A percentile compares a stretch with the other conserved stretches of the same genome.
Evolutionary conservation across 148 eudicot species (phyloP).

Genomic region (Mesembryanthemum crystallinum): DNA sequence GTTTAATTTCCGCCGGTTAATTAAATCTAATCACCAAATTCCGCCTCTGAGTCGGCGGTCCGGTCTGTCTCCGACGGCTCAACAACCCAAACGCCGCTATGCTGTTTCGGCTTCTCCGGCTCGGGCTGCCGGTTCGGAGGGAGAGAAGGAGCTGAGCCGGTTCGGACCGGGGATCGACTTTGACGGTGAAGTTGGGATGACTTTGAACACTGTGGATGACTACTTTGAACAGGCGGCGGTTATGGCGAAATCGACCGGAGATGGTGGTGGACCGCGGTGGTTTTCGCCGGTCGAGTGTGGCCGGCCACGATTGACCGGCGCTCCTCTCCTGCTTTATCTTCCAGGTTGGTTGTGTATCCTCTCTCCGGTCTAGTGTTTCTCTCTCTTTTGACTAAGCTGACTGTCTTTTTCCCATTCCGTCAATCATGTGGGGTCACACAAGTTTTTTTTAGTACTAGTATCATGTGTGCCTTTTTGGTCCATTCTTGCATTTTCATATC

Average conservation of each 20-base stretch:
- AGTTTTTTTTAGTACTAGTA: no score
- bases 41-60: background rate
- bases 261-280: conserved; percentile 67
- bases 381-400: no score
- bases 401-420: no score
- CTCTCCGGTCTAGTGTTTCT: background rate
- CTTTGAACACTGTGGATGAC: conserved; percentile 29
- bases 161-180: conserved; percentile 16
- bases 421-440: no score
- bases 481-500: no score
- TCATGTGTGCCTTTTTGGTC: no score
- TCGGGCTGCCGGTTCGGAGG: background rate
- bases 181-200: conserved; percentile 15
- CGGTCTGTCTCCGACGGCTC: background rate
- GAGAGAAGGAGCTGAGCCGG: background rate
- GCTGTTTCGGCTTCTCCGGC: background rate
- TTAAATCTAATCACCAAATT: background rate
- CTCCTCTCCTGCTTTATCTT: conserved; percentile 63
- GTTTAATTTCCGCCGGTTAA: background rate
- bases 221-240: conserved; percentile 41
- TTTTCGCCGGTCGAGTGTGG: conserved; percentile 55
- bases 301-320: conserved; percentile 26
- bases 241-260: conserved; percentile 29
- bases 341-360: conserved; percentile 37
- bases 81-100: no score